A percentile compares a stretch with the other conserved stretches of the same genome.
Evolutionary conservation across 768 basidiomycete genomes (phyloP).

Genomic region (Xerocomus spinulosus): DNA sequence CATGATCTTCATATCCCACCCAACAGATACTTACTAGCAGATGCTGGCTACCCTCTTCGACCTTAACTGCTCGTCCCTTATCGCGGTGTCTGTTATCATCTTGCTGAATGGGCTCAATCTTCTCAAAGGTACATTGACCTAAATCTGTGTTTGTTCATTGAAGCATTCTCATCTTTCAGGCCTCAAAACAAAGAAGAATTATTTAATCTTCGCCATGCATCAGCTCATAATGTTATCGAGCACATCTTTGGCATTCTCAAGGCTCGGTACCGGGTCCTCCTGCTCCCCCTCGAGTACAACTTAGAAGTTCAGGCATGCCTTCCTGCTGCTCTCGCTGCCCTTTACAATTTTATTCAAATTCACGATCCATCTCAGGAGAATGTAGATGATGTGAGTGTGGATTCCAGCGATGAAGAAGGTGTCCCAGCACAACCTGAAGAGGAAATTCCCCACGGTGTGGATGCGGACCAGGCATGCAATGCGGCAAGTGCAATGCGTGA

Average conservation of each 20-base stretch:
- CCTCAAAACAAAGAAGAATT: constrained; percentile 17
- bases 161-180: constrained; percentile 3
- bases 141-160: not conserved
- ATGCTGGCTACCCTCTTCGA: not conserved
- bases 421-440: too few species aligned
- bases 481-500: too few species aligned
- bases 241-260: constrained; percentile 10
- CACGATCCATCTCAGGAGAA: too few species aligned
- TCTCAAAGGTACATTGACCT: not conserved
- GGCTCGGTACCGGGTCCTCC: constrained; percentile 13
- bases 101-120: constrained; percentile 29
- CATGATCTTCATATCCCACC: not conserved
- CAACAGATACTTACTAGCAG: not conserved
- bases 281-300: constrained; percentile 4
- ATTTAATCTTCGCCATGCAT: constrained; percentile 26
- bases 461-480: too few species aligned
- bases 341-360: not conserved
- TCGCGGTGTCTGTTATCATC: constrained; percentile 28
- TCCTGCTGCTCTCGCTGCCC: not conserved
- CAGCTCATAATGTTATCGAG: not conserved
- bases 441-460: too few species aligned
- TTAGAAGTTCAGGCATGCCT: not conserved
- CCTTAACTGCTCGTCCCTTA: not conserved
- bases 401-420: too few species aligned
- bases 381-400: too few species aligned